A percentile compares a stretch with the other conserved stretches of the same genome.
Evolutionary conservation across 2,329 filamentous ascomycete species (phyloP).

Genomic region (Fusarium abutilonis): DNA sequence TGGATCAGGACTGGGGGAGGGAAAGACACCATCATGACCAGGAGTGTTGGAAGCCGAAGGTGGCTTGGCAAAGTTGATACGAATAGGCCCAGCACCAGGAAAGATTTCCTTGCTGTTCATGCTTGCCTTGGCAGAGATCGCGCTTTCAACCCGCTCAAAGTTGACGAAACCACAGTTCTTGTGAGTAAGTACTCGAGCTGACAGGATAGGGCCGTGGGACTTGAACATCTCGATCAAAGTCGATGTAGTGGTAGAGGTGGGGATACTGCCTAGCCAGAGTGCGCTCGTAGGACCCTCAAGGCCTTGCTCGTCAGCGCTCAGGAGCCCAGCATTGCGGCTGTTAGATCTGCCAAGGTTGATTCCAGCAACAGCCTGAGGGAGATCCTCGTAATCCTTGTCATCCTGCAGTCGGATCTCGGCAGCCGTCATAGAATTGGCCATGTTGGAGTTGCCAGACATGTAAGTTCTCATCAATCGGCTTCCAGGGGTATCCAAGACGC

Average conservation of each 20-base stretch:
- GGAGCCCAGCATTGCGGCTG: constrained; percentile 72
- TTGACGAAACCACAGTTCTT: constrained; percentile 99
- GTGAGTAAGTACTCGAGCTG: constrained; percentile 92
- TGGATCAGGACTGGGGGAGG: constrained; percentile 90
- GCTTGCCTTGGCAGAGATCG: constrained; percentile 84
- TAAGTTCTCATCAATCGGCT: constrained; percentile 75
- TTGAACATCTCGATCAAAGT: constrained; percentile 96
- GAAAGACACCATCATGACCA: constrained; percentile 85
- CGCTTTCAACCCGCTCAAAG: constrained; percentile 90
- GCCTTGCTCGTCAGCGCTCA: constrained; percentile 79
- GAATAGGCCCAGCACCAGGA: constrained; percentile 90
- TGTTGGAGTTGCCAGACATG: constrained; percentile 73
- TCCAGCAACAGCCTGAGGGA: constrained; percentile 83
- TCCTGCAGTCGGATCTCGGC: constrained; percentile 79
- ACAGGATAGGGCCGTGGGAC: constrained; percentile 89
- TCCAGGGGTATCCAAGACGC: constrained; percentile 83
- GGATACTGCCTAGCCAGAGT: constrained; percentile 96
- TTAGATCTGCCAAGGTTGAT: constrained; percentile 76
- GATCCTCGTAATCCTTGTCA: constrained; percentile 80
- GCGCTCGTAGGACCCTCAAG: constrained; percentile 92
- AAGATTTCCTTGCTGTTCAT: constrained; percentile 99
- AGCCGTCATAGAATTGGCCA: constrained; percentile 79
- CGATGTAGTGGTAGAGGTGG: constrained; percentile 94
- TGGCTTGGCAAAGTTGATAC: constrained; percentile 97
- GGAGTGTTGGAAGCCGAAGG: constrained; percentile 90